Conservation (phyloP, 192 early-diverging fungal genomes). For the Coemansia sp. region DNA sequence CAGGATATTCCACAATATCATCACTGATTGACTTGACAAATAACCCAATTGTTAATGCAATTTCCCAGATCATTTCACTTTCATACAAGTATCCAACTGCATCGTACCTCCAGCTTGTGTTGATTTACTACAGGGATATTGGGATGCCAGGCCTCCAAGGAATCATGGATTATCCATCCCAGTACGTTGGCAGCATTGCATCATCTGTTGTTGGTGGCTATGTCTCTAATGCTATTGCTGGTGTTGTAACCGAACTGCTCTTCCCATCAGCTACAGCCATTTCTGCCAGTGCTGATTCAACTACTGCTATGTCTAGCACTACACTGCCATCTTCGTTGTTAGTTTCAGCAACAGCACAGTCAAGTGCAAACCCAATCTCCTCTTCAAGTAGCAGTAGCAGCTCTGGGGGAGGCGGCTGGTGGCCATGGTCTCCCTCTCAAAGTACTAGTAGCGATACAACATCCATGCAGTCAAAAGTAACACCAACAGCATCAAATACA, state of each 20-base stretch:
- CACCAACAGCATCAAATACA: background rate
- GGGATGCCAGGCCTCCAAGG: conserved; percentile 33
- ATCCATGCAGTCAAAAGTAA: background rate
- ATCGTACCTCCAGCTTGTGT: conserved; percentile 22
- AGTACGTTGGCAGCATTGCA: conserved; percentile 30
- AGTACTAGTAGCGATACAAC: background rate
- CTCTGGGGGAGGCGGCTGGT: background rate
- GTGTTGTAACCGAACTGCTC: conserved; percentile 11
- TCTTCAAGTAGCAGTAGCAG: background rate
- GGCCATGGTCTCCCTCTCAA: background rate
- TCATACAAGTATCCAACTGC: conserved; percentile 31
- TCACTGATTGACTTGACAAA: conserved; percentile 6
- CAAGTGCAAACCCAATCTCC: background rate
- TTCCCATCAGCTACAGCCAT: background rate
- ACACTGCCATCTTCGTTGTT: background rate
- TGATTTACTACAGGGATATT: conserved; percentile 34
- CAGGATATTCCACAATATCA: conserved; percentile 8
- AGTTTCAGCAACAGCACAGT: background rate
- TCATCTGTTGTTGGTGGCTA: conserved; percentile 35
- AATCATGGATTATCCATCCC: conserved; percentile 25
- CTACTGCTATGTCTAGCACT: too few species aligned
- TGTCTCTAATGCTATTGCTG: conserved; percentile 30
- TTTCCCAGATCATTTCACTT: conserved; percentile 23
- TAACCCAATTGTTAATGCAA: conserved; percentile 11
- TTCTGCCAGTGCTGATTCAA: background rate